phyloP scores from a whole-genome alignment of 1,284 basidiomycete species.

The Inonotus obliquus region DNA sequence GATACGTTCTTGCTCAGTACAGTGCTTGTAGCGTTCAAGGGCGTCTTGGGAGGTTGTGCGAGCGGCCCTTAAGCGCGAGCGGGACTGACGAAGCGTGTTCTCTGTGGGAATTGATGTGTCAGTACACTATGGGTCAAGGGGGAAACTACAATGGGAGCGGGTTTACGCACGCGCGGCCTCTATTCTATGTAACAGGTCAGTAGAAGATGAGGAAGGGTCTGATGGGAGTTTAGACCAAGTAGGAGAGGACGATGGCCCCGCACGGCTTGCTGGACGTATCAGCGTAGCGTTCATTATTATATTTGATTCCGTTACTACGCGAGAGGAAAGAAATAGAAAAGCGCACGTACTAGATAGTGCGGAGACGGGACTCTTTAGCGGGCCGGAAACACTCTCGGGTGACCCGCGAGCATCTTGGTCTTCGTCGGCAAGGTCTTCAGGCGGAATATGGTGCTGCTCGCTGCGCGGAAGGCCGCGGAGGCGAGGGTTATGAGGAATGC shows the following conservation, averaged over 20 bases:
- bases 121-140: background rate
- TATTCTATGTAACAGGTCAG: conserved; percentile 5
- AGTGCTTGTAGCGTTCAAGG: conserved; percentile 62
- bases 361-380: conserved; percentile 15
- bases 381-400: conserved; percentile 10
- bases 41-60: conserved; percentile 70
- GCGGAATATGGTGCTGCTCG: conserved; percentile 31
- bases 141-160: background rate
- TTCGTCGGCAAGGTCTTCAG: conserved; percentile 21
- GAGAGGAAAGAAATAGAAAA: background rate
- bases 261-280: background rate
- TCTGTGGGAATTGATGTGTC: conserved; percentile 10
- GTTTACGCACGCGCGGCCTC: conserved; percentile 12
- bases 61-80: conserved; percentile 42
- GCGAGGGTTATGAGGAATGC: conserved; percentile 71
- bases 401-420: conserved; percentile 15
- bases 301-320: background rate
- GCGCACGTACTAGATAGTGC: background rate
- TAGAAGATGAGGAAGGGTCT: background rate
- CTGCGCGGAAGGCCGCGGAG: conserved; percentile 42
- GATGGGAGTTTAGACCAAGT: conserved; percentile 6
- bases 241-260: background rate
- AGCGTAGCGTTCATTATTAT: background rate
- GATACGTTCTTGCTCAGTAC: conserved; percentile 60
- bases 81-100: conserved; percentile 33